Percentiles rank a stretch among this genome's conserved stretches.
These are phyloP conservation scores for Neonectria coccinea DNA, from an alignment of 2,329 filamentous ascomycete species.

Conservation along the genomic window DNA sequence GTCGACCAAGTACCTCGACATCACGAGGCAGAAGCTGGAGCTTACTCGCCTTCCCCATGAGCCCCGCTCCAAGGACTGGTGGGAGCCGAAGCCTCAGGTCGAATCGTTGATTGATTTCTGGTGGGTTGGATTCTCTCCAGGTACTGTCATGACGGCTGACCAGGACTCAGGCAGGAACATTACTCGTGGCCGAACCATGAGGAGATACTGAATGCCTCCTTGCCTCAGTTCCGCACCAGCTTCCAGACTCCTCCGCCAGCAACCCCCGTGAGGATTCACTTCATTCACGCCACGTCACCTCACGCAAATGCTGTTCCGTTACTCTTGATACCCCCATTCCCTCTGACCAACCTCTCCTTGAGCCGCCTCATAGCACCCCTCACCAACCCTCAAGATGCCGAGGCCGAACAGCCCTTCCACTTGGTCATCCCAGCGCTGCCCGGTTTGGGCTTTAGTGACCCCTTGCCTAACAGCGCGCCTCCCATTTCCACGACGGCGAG, in stretches of 20 bases:
- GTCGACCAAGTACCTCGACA: constrained; percentile 73
- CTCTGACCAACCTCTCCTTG: constrained; percentile 72
- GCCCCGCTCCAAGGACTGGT: constrained; percentile 63
- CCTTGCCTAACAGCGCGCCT: constrained; percentile 62
- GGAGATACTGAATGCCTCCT: constrained; percentile 63
- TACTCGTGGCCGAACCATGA: constrained; percentile 75
- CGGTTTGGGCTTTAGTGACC: constrained; percentile 75
- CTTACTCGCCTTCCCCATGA: constrained; percentile 74
- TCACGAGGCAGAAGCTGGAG: constrained; percentile 76
- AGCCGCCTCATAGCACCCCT: constrained; percentile 66
- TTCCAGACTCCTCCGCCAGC: constrained; percentile 58
- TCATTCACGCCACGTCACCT: constrained; percentile 70
- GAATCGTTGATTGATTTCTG: constrained; percentile 76
- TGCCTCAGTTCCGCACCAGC: constrained; percentile 74
- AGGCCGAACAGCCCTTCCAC: constrained; percentile 67
- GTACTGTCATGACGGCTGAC: constrained; percentile 11
- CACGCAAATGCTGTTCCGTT: constrained; percentile 69
- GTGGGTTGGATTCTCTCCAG: constrained; percentile 51
- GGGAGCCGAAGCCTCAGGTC: constrained; percentile 70
- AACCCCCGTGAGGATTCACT: constrained; percentile 68
- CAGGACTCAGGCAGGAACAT: constrained; percentile 67
- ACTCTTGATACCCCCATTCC: constrained; percentile 74
- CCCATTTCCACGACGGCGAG: constrained; percentile 65
- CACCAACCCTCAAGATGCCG: constrained; percentile 62
- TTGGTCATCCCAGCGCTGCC: constrained; percentile 75